A percentile compares a stretch with the other conserved stretches of the same genome.
These are phyloP conservation scores for Fraxinus platypoda DNA, from an alignment of 305 asterid species.

Conservation along the genomic window DNA sequence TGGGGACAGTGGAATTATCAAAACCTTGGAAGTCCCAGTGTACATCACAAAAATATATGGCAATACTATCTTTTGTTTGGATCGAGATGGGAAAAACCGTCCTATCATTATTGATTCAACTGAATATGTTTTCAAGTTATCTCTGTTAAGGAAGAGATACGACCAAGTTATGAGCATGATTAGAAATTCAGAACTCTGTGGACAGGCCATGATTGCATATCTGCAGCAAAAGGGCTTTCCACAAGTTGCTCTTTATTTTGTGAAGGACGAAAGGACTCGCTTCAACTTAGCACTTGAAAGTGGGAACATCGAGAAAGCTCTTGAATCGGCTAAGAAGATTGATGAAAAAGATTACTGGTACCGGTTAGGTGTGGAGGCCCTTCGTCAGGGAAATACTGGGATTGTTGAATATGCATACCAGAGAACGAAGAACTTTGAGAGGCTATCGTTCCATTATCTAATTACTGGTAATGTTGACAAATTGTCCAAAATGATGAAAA, in stretches of 20 bases:
- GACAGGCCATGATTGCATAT: constrained; percentile 66
- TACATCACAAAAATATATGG: constrained; percentile 67
- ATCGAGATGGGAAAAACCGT: constrained; percentile 69
- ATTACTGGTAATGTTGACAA: constrained; percentile 62
- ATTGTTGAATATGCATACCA: constrained; percentile 71
- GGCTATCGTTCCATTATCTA: constrained; percentile 64
- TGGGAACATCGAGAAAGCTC: constrained; percentile 66
- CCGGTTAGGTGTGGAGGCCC: constrained; percentile 66
- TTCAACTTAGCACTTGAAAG: constrained; percentile 69
- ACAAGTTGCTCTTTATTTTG: constrained; percentile 73
- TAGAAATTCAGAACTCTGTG: constrained; percentile 42
- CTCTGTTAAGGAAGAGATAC: constrained; percentile 48
- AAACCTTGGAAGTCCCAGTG: constrained; percentile 71
- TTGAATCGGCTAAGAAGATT: constrained; percentile 71
- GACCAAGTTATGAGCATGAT: constrained; percentile 71
- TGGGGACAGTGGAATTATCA: constrained; percentile 51
- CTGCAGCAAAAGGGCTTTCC: constrained; percentile 82
- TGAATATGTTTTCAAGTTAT: constrained; percentile 62
- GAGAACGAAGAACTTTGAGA: constrained; percentile 63
- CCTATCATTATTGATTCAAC: constrained; percentile 66
- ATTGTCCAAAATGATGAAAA: constrained; percentile 71
- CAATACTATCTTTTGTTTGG: constrained; percentile 68
- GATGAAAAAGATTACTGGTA: constrained; percentile 70
- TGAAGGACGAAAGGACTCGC: constrained; percentile 67
- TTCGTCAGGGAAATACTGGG: constrained; percentile 68